These are phyloP conservation scores for Trichoderma gracile DNA, from an alignment of 2,329 filamentous ascomycete genomes.

Conservation along the genomic window DNA sequence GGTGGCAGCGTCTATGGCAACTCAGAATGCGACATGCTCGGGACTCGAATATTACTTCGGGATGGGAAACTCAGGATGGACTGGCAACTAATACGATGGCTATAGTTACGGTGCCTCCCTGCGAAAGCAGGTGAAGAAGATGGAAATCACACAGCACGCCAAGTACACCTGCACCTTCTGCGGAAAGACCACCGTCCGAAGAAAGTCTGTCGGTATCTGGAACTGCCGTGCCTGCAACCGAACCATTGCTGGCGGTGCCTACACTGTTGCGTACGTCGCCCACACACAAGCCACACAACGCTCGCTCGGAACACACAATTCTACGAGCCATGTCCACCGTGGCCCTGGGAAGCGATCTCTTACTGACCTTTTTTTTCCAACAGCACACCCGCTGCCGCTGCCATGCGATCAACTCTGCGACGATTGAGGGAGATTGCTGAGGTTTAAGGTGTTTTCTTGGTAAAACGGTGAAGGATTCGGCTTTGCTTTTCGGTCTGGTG, in stretches of 20 bases:
- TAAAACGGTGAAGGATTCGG: conserved; percentile 39
- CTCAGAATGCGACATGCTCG: not conserved
- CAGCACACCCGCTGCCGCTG: conserved; percentile 88
- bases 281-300: not conserved
- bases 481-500: conserved; percentile 51
- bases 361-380: conserved; percentile 34
- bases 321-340: not conserved
- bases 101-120: conserved; percentile 95
- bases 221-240: conserved; percentile 95
- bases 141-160: conserved; percentile 99
- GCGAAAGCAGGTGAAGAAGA: conserved; percentile 97
- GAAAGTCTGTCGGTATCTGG: conserved; percentile 93
- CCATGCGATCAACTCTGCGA: conserved; percentile 94
- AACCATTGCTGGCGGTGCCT: conserved; percentile 74
- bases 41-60: not conserved
- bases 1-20: not conserved
- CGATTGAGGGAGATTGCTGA: conserved; percentile 96
- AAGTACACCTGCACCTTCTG: conserved; percentile 98
- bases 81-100: conserved; percentile 21
- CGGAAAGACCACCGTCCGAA: conserved; percentile 93
- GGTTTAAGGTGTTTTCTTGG: conserved; percentile 62
- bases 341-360: not conserved
- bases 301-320: not conserved
- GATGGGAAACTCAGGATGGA: not conserved
- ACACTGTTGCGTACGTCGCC: conserved; percentile 86